Evolutionary conservation across 805 yeast species (phyloP), one percentile per base, ranked within the genome.

Genomic region (Ogataea dorogensis): DNA sequence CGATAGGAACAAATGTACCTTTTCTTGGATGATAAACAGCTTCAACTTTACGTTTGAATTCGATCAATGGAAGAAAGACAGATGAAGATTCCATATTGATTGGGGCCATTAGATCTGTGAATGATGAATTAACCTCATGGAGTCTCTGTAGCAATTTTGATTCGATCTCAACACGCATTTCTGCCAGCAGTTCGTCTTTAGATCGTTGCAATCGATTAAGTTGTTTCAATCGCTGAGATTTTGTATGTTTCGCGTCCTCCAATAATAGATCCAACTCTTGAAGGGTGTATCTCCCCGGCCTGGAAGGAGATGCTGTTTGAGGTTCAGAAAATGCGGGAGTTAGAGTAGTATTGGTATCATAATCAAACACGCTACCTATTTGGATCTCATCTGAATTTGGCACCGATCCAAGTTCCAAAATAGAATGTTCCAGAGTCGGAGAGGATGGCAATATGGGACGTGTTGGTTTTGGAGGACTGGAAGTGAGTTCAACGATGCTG

Each of bases 1-100:
- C 61, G 31, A 73, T 63, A 0, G 89, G 89, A 7, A 74, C 65
- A 45, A 78, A 82, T 0, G 71, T 49, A 40, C 78, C 84, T 17
- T 64, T 62, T 2, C 51, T 51, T 7, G 59, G 44, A 47, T 76
- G 73, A 54, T 79, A 82, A 1, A 51, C 52, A 0, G 83, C 71
- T 14, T 58, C 63, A 5, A 71, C 65, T 12, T 59, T 60, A 26
- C 89, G 59, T 31, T 68, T 63, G 74, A 84, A 81, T 30, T 59
- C 56, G 2, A 81, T 67, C 3, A 70, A 36, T 0, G 82, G 82
- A 2, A 64, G 36, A 11, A 56, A 54, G 16, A 52, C 27, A 44
- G 38, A 16, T 42, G 51, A 19, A 46, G 54, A 33, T 58, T 44
- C 38, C 6, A 50, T 33, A 4, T 23, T 28, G 12, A 51, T 41